Base-by-base conservation (phyloP, 2,329 filamentous ascomycete genomes). In the Dactylonectria macrodidyma region DNA sequence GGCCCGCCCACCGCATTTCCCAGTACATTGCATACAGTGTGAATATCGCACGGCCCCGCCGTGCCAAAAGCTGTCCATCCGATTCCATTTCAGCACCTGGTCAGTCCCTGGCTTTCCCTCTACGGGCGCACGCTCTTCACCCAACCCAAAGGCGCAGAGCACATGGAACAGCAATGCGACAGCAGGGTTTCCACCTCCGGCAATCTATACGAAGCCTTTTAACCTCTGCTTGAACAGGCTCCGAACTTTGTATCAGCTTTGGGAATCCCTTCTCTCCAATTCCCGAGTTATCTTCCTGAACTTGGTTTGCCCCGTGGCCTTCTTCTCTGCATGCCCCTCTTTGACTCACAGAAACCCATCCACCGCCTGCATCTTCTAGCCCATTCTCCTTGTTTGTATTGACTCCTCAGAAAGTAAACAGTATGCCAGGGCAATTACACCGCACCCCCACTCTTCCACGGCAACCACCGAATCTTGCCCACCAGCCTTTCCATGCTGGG, bases 361-460 rank as follows among this genome's bases (percentile, higher is more conserved):
- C 41, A 64, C 63, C 54, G 33, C 51, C 46, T 24, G 24, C 50
- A 58, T 19, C 67, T 62, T 65, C 62, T 60, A 63, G 57, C 38
- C 55, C 56, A 46, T 69, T 72, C 62, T 59, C 51, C 36, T 68
- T 76, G 70, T 76, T 76, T 76, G 68, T 74, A 69, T 76, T 74
- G 65, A 65, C 64, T 60, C 54, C 44, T 36, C 33, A 56, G 64
- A 63, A 71, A 67, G 71, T 76, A 75, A 75, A 75, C 68, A 76
- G 48, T 68, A 51, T 60, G 54, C 62, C 56, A n/a, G 30, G 55
- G 62, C 64, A 65, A 71, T 66, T 62, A 60, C 67, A 54, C 46
- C 44, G 38, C 19, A 33, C 62, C 67, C 70, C 74, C 74, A 76
- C 74, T 59, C 74, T 76, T 75, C 74, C 74, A 68, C 41, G 30